Conservation (phyloP, 805 yeast species). For the Nakazawaea ishiwadae region DNA sequence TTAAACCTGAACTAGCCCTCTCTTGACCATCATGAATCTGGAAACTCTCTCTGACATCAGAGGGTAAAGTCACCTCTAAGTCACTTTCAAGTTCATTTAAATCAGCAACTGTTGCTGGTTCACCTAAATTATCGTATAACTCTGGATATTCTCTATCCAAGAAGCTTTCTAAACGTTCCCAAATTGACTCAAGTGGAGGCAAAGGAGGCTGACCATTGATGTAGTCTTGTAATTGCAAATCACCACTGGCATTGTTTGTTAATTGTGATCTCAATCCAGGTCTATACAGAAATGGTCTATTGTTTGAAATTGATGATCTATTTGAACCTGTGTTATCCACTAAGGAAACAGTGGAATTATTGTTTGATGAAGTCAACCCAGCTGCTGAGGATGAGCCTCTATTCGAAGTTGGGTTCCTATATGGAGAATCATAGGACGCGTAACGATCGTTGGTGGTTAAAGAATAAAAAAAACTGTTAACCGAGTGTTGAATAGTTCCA, state of each 20-base stretch:
- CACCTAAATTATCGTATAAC: constrained; percentile 69
- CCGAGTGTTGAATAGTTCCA: constrained; percentile 27
- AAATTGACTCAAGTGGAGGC: constrained; percentile 70
- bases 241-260: constrained; percentile 43
- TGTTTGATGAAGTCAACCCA: constrained; percentile 29
- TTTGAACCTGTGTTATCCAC: constrained; percentile 31
- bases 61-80: constrained; percentile 67
- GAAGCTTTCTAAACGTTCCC: constrained; percentile 91
- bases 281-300: constrained; percentile 37
- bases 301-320: constrained; percentile 36
- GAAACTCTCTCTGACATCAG: constrained; percentile 75
- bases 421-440: constrained; percentile 45
- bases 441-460: constrained; percentile 57
- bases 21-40: constrained; percentile 93
- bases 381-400: constrained; percentile 18
- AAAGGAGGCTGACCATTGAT: constrained; percentile 44
- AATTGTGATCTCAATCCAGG: constrained; percentile 33
- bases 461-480: constrained; percentile 34
- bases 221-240: constrained; percentile 45
- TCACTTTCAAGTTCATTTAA: constrained; percentile 81
- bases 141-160: constrained; percentile 74
- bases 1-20: constrained; percentile 59
- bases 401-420: constrained; percentile 20
- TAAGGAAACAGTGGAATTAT: constrained; percentile 32
- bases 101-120: constrained; percentile 77